phyloP scores from a whole-genome alignment of 306 rosid species.

The Ammopiptanthus mongolicus region DNA sequence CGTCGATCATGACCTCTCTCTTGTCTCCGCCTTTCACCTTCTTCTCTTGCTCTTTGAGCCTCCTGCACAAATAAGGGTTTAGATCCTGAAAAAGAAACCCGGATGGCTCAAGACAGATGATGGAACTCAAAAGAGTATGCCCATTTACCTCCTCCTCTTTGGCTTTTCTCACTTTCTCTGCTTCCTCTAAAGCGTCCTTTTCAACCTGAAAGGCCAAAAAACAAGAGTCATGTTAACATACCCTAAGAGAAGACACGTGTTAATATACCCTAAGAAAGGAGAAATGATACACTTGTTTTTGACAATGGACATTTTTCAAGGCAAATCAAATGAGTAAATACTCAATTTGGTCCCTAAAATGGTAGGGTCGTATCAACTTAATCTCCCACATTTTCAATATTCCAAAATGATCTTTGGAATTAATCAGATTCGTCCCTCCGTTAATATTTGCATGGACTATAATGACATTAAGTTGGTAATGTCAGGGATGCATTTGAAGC shows the following conservation, averaged over 20 bases:
- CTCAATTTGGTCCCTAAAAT: too few relatives aligned
- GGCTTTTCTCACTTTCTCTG: conserved; percentile 75
- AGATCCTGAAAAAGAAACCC: neutral
- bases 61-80: conserved; percentile 54
- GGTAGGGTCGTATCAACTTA: too few relatives aligned
- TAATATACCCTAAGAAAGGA: neutral
- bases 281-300: neutral
- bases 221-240: conserved; percentile 17
- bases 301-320: neutral
- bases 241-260: neutral
- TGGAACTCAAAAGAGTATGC: neutral
- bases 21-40: conserved; percentile 81
- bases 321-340: too few relatives aligned
- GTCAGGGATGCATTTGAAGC: too few relatives aligned
- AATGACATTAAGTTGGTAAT: too few relatives aligned
- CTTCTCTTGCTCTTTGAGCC: conserved; percentile 95
- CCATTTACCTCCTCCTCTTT: conserved; percentile 75
- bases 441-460: too few relatives aligned
- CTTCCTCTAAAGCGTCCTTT: conserved; percentile 84
- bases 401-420: too few relatives aligned
- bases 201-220: conserved; percentile 49
- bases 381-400: too few relatives aligned
- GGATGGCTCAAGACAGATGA: neutral
- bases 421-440: too few relatives aligned
- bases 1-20: conserved; percentile 80